A percentile compares a stretch with the other conserved stretches of the same genome.
These are phyloP conservation scores for Didymosphaeria variabile DNA, from an alignment of 2,329 filamentous ascomycete species.

Conservation along the genomic window DNA sequence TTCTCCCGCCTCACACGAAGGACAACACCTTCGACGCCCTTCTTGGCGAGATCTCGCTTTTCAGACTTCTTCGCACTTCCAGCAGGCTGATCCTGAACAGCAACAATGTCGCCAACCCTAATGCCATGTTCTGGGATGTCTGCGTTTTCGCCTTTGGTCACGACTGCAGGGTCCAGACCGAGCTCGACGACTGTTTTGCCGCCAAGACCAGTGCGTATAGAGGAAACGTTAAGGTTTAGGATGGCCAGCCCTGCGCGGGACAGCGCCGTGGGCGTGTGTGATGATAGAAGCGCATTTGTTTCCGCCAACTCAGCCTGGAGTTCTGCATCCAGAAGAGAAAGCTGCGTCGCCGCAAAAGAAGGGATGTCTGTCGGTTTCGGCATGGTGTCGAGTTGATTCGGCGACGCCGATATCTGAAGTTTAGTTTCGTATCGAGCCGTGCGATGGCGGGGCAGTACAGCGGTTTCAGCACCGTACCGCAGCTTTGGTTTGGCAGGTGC, in stretches of 20 bases:
- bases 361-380: constrained; percentile 62
- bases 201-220: constrained; percentile 86
- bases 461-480: constrained; percentile 7
- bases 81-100: constrained; percentile 77
- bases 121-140: constrained; percentile 79
- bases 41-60: constrained; percentile 73
- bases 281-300: constrained; percentile 72
- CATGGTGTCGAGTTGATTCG: constrained; percentile 26
- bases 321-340: constrained; percentile 74
- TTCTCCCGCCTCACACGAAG: constrained; percentile 67
- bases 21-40: constrained; percentile 75
- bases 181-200: constrained; percentile 92
- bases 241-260: constrained; percentile 82
- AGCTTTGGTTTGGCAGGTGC: constrained; percentile 5
- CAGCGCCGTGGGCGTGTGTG: constrained; percentile 73
- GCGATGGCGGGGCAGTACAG: neutral
- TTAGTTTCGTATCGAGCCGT: constrained; percentile 19
- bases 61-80: constrained; percentile 76
- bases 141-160: constrained; percentile 53
- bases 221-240: constrained; percentile 75
- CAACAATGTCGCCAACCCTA: constrained; percentile 79
- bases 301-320: constrained; percentile 76
- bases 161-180: constrained; percentile 73
- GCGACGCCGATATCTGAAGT: constrained; percentile 13
- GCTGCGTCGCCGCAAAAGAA: constrained; percentile 75